phyloP scores from a whole-genome alignment of 495 filamentous ascomycete genomes.

The Aspergillus campestris region DNA sequence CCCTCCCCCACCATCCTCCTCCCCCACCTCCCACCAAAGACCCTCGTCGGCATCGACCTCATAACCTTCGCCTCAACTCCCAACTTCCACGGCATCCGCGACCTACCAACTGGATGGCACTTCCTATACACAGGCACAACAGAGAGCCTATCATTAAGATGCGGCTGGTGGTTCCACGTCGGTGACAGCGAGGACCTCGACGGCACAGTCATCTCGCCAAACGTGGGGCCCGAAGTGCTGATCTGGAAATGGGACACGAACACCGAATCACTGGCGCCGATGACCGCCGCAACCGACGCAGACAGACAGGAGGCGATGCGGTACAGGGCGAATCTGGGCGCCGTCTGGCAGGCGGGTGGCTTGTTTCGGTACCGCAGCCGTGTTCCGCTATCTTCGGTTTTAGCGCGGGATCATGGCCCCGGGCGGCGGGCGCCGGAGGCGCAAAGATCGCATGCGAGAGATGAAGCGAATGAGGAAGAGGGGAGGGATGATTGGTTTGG shows the following conservation, averaged over 20 bases:
- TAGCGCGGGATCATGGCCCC: neutral
- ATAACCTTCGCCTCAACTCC: conserved; percentile 46
- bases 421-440: neutral
- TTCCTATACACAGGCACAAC: conserved; percentile 54
- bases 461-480: conserved; percentile 24
- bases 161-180: conserved; percentile 56
- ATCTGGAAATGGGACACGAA: conserved; percentile 40
- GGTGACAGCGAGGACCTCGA: conserved; percentile 17
- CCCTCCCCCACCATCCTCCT: conserved; percentile 41
- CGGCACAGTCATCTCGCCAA: conserved; percentile 3
- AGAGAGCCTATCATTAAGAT: conserved; percentile 46
- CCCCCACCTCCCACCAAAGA: conserved; percentile 38
- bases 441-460: conserved; percentile 12
- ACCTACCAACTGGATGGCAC: conserved; percentile 50
- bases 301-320: conserved; percentile 30
- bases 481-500: conserved; percentile 31
- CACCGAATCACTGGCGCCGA: conserved; percentile 23
- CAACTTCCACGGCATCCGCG: conserved; percentile 52
- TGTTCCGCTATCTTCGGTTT: conserved; percentile 19
- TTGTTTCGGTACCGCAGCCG: conserved; percentile 38
- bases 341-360: conserved; percentile 33
- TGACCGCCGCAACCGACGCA: conserved; percentile 16
- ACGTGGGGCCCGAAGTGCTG: conserved; percentile 21
- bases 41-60: conserved; percentile 45
- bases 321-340: conserved; percentile 31